These are phyloP conservation scores for Rhizopogon vesiculosus DNA, from an alignment of 768 basidiomycete genomes.

Conservation along the genomic window DNA sequence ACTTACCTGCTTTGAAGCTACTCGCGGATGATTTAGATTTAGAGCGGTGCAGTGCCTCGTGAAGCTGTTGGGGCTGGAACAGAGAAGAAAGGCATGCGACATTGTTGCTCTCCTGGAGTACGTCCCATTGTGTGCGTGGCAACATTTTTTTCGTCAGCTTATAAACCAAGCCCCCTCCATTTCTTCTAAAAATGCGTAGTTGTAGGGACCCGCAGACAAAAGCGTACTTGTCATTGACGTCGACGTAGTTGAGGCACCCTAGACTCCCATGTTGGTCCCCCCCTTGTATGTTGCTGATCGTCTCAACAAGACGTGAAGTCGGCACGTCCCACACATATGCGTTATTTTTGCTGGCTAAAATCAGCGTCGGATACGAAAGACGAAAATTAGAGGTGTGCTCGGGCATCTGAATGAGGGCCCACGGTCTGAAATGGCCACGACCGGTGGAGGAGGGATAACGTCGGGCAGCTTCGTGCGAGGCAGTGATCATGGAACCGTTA, in stretches of 20 bases:
- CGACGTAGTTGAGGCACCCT: constrained; percentile 54
- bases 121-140: constrained; percentile 32
- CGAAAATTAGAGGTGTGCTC: constrained; percentile 47
- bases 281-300: constrained; percentile 33
- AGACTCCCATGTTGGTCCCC: constrained; percentile 13
- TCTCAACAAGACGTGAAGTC: constrained; percentile 43
- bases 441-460: constrained; percentile 6
- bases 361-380: constrained; percentile 62
- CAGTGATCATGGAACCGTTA: constrained; percentile 21
- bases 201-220: constrained; percentile 52
- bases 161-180: constrained; percentile 38
- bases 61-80: constrained; percentile 19
- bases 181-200: constrained; percentile 52
- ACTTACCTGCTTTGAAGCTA: constrained; percentile 25
- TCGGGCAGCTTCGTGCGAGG: constrained; percentile 16
- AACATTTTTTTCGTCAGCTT: constrained; percentile 34
- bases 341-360: constrained; percentile 38
- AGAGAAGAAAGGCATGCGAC: constrained; percentile 5
- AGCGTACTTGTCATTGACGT: constrained; percentile 51
- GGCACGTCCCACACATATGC: constrained; percentile 65
- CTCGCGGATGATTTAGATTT: constrained; percentile 1
- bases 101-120: constrained; percentile 11
- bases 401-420: constrained; percentile 51
- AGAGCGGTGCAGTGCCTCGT: constrained; percentile 3
- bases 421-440: constrained; percentile 55